A percentile compares a stretch with the other conserved stretches of the same genome.
These are phyloP conservation scores for Plectosphaerella cucumerina DNA, from an alignment of 2,329 filamentous ascomycete species.

Conservation along the genomic window DNA sequence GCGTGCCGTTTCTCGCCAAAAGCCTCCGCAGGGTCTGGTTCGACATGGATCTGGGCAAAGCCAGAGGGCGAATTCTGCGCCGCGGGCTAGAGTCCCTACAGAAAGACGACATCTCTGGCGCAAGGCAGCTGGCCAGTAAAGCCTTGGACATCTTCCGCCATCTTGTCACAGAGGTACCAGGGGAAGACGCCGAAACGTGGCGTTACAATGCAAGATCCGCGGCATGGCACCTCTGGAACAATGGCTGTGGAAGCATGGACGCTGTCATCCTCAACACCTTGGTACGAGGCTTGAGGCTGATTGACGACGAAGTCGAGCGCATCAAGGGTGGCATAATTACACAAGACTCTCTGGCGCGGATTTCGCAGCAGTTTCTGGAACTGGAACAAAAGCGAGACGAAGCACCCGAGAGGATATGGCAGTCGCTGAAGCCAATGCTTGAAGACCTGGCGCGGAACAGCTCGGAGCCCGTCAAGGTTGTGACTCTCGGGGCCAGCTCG, in stretches of 20 bases:
- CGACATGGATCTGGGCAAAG: slow-evolving; percentile 43
- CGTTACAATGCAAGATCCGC: slow-evolving; percentile 52
- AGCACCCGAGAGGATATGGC: slow-evolving; percentile 24
- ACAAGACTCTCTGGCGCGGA: slow-evolving; percentile 9
- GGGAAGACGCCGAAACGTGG: slow-evolving; percentile 34
- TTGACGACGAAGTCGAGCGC: slow-evolving; percentile 26
- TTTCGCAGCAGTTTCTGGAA: slow-evolving; percentile 9
- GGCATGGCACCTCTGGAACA: slow-evolving; percentile 62
- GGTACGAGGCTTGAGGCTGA: slow-evolving; percentile 37
- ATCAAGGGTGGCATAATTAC: slow-evolving; percentile 14
- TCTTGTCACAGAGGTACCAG: background rate
- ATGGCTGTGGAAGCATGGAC: slow-evolving; percentile 63
- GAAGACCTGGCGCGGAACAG: slow-evolving; percentile 5
- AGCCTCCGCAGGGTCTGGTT: slow-evolving; percentile 58
- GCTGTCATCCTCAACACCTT: slow-evolving; percentile 51
- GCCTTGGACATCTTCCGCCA: slow-evolving; percentile 42
- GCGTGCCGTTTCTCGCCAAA: slow-evolving; percentile 54
- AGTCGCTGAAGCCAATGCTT: slow-evolving; percentile 30
- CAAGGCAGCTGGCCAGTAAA: slow-evolving; percentile 51
- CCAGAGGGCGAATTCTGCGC: slow-evolving; percentile 40
- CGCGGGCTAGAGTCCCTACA: slow-evolving; percentile 44
- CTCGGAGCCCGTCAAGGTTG: slow-evolving; percentile 35
- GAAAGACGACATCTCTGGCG: slow-evolving; percentile 54
- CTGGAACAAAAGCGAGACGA: slow-evolving; percentile 16
- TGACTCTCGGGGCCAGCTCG: slow-evolving; percentile 61